Percentiles rank a stretch among this genome's conserved stretches.
phyloP scores from a whole-genome alignment of 2,329 filamentous ascomycete species.

The Talaromyces islandicus region DNA sequence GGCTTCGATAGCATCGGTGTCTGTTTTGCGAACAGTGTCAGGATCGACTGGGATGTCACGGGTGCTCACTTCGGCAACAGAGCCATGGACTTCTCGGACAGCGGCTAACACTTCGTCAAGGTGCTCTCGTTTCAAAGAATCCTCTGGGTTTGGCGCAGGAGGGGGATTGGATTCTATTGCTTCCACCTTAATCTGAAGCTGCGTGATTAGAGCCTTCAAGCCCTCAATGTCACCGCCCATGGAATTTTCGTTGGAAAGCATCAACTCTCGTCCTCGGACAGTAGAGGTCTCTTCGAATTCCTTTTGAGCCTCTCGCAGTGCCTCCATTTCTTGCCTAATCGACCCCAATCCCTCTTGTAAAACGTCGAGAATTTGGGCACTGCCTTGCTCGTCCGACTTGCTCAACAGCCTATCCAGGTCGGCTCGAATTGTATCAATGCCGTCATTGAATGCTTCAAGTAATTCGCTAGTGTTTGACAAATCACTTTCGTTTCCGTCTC shows the following conservation, averaged over 20 bases:
- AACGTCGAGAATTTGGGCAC: slow-evolving; percentile 83
- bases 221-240: slow-evolving; percentile 72
- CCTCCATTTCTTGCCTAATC: slow-evolving; percentile 71
- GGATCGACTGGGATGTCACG: slow-evolving; percentile 36
- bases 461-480: slow-evolving; percentile 52
- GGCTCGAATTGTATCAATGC: slow-evolving; percentile 66
- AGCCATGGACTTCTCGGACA: slow-evolving; percentile 51
- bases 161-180: slow-evolving; percentile 54
- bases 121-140: slow-evolving; percentile 42
- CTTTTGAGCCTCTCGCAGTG: slow-evolving; percentile 55
- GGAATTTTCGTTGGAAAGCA: slow-evolving; percentile 49
- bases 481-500: slow-evolving; percentile 43
- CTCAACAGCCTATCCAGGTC: slow-evolving; percentile 71
- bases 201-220: slow-evolving; percentile 74
- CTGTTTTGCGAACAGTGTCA: slow-evolving; percentile 66
- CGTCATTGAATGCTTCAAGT: slow-evolving; percentile 58
- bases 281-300: slow-evolving; percentile 47
- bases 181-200: slow-evolving; percentile 80
- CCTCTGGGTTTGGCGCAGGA: slow-evolving; percentile 30
- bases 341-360: slow-evolving; percentile 74
- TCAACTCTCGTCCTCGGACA: slow-evolving; percentile 50
- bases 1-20: slow-evolving; percentile 85
- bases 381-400: slow-evolving; percentile 76
- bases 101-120: slow-evolving; percentile 41
- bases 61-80: slow-evolving; percentile 48